A percentile compares a stretch with the other conserved stretches of the same genome.
phyloP scores from a whole-genome alignment of 2,329 filamentous ascomycete species.

The Coniella lustricola region DNA sequence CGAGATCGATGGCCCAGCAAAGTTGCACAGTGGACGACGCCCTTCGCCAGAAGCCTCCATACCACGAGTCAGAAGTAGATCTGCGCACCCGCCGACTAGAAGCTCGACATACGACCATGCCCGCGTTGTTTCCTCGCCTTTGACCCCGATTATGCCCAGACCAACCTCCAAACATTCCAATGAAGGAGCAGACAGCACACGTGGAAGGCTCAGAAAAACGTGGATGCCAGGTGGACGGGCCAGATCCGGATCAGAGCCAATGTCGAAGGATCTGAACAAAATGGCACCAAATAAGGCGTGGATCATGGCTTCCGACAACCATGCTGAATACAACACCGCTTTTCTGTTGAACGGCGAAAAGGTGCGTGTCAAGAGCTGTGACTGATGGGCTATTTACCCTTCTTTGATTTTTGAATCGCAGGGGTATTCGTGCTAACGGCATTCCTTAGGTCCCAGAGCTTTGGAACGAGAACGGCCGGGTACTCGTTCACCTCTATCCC shows the following conservation, averaged over 20 bases:
- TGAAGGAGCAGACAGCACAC: conserved; percentile 24
- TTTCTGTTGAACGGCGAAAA: conserved; percentile 49
- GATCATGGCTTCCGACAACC: conserved; percentile 46
- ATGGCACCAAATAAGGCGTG: conserved; percentile 33
- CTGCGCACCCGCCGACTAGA: conserved; percentile 35
- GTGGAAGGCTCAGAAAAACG: conserved; percentile 42
- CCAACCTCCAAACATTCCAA: conserved; percentile 28
- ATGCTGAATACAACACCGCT: conserved; percentile 49
- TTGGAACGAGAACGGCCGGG: conserved; percentile 54
- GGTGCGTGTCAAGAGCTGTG: no score
- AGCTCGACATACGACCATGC: conserved; percentile 22
- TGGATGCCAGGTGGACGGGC: conserved; percentile 48
- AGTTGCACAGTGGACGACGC: conserved; percentile 16
- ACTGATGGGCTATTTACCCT: no score
- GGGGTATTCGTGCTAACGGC: conserved; percentile 8
- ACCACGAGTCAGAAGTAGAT: conserved; percentile 38
- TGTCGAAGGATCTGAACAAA: conserved; percentile 31
- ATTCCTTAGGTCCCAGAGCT: conserved; percentile 51
- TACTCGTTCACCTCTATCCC: conserved; percentile 51
- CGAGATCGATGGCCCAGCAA: conserved; percentile 18
- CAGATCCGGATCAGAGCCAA: conserved; percentile 32
- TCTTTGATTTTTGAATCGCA: not conserved
- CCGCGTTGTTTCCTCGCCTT: conserved; percentile 25
- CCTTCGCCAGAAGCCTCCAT: conserved; percentile 26
- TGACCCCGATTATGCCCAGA: conserved; percentile 19